Evolutionary conservation across 2,329 filamentous ascomycete genomes (phyloP).

Genomic region (Didymella pinodella): DNA sequence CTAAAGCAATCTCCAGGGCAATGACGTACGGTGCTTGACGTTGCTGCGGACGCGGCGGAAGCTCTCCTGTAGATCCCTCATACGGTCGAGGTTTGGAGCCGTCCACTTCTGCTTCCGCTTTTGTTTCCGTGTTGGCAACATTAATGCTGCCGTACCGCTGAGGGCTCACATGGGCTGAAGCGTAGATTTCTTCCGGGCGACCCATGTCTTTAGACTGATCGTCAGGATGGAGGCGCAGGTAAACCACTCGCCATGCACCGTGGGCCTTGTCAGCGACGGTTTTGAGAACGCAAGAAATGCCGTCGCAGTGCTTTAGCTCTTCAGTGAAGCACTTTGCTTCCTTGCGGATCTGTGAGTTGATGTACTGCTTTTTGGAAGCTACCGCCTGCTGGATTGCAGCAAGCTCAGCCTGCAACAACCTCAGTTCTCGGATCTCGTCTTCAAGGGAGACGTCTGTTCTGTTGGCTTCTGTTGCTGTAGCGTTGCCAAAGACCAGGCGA

Average conservation of each 20-base stretch:
- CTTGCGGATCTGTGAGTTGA: conserved; percentile 43
- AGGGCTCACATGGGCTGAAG: conserved; percentile 30
- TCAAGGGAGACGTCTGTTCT: conserved; percentile 36
- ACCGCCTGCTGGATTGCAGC: conserved; percentile 50
- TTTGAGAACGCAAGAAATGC: conserved; percentile 54
- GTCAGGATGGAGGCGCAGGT: conserved; percentile 40
- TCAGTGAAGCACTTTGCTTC: conserved; percentile 47
- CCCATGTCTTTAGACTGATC: conserved; percentile 38
- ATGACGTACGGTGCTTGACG: conserved; percentile 47
- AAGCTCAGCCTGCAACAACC: conserved; percentile 50
- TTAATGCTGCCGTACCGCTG: conserved; percentile 31
- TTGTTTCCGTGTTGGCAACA: conserved; percentile 23
- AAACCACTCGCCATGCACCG: conserved; percentile 43
- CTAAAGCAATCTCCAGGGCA: conserved; percentile 55
- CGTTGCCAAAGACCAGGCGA: conserved; percentile 36
- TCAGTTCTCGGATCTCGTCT: conserved; percentile 53
- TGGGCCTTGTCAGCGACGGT: conserved; percentile 49
- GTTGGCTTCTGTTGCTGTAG: conserved; percentile 17
- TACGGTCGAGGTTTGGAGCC: conserved; percentile 24
- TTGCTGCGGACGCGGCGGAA: conserved; percentile 33
- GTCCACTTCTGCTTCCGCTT: conserved; percentile 11
- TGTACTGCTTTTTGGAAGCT: conserved; percentile 46
- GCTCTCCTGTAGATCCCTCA: conserved; percentile 22
- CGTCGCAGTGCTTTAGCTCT: conserved; percentile 54
- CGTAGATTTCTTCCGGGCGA: conserved; percentile 32